Evolutionary conservation across 1,139 yeast species (phyloP).

Genomic region (Diutina catenulata): DNA sequence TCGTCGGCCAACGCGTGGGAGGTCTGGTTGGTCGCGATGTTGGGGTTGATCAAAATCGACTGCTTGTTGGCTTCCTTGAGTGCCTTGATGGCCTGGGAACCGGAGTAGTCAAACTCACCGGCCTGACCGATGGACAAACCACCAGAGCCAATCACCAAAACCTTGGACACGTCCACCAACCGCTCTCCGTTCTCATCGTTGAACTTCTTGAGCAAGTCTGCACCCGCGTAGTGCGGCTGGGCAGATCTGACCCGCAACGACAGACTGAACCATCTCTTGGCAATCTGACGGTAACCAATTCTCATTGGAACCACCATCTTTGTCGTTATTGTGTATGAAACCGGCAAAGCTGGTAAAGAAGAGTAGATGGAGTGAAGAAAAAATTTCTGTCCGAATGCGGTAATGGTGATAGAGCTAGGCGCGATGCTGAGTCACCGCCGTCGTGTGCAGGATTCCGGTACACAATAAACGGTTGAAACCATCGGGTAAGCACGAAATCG

Average conservation of each 20-base stretch:
- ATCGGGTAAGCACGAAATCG: no score
- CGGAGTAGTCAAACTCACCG: conserved; percentile 97
- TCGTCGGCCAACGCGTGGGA: conserved; percentile 94
- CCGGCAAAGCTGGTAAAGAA: neutral
- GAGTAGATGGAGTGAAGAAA: conserved; percentile 5
- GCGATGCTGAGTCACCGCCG: conserved; percentile 9
- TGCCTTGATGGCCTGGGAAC: conserved; percentile 96
- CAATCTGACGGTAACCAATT: conserved; percentile 7
- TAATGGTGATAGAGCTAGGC: conserved; percentile 13
- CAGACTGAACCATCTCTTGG: conserved; percentile 6
- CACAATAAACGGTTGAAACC: no score
- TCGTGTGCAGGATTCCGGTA: no score
- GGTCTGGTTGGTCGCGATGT: conserved; percentile 95
- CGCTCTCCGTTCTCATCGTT: conserved; percentile 31
- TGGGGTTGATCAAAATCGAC: conserved; percentile 87
- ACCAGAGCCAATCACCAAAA: conserved; percentile 92
- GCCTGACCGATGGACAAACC: conserved; percentile 98
- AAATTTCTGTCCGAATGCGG: conserved; percentile 11
- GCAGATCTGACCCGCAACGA: conserved; percentile 5
- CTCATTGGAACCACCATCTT: conserved; percentile 7
- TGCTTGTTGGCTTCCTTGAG: conserved; percentile 79
- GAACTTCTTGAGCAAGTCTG: conserved; percentile 36
- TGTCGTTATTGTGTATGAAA: neutral
- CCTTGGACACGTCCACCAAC: conserved; percentile 79
- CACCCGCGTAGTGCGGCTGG: conserved; percentile 37